A percentile compares a stretch with the other conserved stretches of the same genome.
Conservation (phyloP, 176 grass and related monocot species). For the Cymbopogon citratus region DNA sequence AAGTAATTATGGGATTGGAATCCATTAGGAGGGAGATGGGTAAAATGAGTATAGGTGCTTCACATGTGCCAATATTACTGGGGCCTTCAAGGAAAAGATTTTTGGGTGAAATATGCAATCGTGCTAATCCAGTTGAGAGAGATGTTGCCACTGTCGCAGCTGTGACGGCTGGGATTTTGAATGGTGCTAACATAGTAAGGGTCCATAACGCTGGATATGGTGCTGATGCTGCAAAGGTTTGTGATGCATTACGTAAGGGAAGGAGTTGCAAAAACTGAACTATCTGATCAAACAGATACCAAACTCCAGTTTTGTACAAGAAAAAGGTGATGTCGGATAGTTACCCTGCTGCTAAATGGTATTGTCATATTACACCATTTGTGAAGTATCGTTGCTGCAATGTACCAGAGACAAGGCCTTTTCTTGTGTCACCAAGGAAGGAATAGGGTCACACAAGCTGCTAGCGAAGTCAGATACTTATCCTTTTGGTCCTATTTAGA, state of each 20-base stretch:
- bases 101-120: constrained; percentile 67
- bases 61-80: constrained; percentile 65
- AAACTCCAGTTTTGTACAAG: neutral
- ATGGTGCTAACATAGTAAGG: constrained; percentile 83
- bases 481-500: neutral
- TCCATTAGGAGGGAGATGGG: constrained; percentile 55
- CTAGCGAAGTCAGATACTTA: neutral
- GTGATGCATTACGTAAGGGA: constrained; percentile 45
- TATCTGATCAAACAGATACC: neutral
- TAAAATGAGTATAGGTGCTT: constrained; percentile 64
- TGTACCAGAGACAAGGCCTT: constrained; percentile 10
- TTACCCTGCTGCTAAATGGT: neutral
- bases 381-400: neutral
- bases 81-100: constrained; percentile 75
- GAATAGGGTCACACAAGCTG: neutral
- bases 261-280: neutral
- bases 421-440: neutral
- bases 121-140: constrained; percentile 47
- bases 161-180: constrained; percentile 39
- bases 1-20: constrained; percentile 50
- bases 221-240: constrained; percentile 66
- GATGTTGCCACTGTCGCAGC: constrained; percentile 51
- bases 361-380: neutral
- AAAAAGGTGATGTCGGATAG: neutral
- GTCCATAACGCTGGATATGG: constrained; percentile 64